A percentile compares a stretch with the other conserved stretches of the same genome.
These are phyloP conservation scores for Clonostachys byssicola DNA, from an alignment of 2,329 filamentous ascomycete species.

Conservation along the genomic window DNA sequence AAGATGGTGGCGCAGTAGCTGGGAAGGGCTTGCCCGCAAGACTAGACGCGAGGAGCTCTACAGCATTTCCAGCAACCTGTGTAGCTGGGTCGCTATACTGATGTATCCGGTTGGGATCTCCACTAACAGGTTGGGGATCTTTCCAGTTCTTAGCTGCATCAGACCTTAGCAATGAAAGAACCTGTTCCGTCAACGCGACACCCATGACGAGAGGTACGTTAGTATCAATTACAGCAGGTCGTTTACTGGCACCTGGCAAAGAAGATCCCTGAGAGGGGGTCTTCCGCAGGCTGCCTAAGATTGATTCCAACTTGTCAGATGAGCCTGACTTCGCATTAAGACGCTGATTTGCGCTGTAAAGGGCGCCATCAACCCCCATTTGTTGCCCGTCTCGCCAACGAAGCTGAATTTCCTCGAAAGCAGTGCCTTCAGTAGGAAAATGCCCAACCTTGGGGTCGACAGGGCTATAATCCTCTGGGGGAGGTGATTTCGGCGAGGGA, in stretches of 20 bases:
- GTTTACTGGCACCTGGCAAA: background rate
- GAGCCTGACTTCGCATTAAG: slow-evolving; percentile 29
- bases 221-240: background rate
- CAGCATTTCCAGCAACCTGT: slow-evolving; percentile 32
- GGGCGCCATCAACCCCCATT: slow-evolving; percentile 34
- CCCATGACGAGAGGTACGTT: slow-evolving; percentile 22
- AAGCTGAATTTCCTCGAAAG: slow-evolving; percentile 42
- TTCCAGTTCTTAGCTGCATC: slow-evolving; percentile 36
- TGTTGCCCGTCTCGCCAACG: slow-evolving; percentile 43
- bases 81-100: slow-evolving; percentile 37
- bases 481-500: slow-evolving; percentile 50
- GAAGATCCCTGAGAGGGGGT: slow-evolving; percentile 3
- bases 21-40: slow-evolving; percentile 43
- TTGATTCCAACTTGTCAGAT: slow-evolving; percentile 30
- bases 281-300: slow-evolving; percentile 23
- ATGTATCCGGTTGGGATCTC: slow-evolving; percentile 19
- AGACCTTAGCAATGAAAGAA: slow-evolving; percentile 37
- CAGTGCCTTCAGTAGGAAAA: slow-evolving; percentile 31
- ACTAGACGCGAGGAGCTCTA: slow-evolving; percentile 35
- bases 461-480: slow-evolving; percentile 20
- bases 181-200: slow-evolving; percentile 30
- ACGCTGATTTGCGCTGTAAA: slow-evolving; percentile 36
- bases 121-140: slow-evolving; percentile 31
- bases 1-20: slow-evolving; percentile 45
- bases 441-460: slow-evolving; percentile 19